Evolutionary conservation across 2,329 filamentous ascomycete species (phyloP).

Genomic region (Trichophyton schoenleinii): DNA sequence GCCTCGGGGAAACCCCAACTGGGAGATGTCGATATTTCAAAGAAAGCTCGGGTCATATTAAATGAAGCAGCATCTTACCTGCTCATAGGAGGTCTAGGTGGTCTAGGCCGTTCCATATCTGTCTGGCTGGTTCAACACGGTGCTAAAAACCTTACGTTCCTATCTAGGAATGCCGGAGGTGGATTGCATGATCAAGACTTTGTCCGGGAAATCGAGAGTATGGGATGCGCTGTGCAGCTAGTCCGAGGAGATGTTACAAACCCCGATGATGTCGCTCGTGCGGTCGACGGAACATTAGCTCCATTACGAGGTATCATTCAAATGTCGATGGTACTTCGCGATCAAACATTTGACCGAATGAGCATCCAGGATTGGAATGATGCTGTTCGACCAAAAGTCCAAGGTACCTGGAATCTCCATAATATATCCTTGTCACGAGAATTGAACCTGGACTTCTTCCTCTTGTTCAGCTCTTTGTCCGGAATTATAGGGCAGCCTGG

Average conservation of each 20-base stretch:
- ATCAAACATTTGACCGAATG: neutral
- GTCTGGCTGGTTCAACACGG: constrained; percentile 16
- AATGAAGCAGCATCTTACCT: too few species aligned
- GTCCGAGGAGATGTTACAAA: too few species aligned
- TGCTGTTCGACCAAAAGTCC: constrained; percentile 21
- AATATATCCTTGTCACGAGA: neutral
- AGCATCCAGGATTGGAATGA: constrained; percentile 1
- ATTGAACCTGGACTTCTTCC: constrained; percentile 16
- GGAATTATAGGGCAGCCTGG: constrained; percentile 1
- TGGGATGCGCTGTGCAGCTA: too few species aligned
- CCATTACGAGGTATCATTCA: too few species aligned
- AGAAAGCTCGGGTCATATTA: too few species aligned
- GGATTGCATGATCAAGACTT: too few species aligned
- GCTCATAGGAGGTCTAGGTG: constrained; percentile 11
- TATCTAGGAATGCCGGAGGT: constrained; percentile 20
- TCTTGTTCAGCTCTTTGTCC: constrained; percentile 7
- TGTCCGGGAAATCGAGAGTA: too few species aligned
- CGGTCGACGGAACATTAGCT: too few species aligned
- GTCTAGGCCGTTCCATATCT: constrained; percentile 6
- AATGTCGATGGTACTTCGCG: constrained; percentile 10
- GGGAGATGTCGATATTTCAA: too few species aligned
- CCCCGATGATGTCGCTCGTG: too few species aligned
- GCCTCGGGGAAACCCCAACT: too few species aligned
- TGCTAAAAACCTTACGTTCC: constrained; percentile 21
- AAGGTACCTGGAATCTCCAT: constrained; percentile 18